Evolutionary conservation across 176 grass and related monocot genomes (phyloP), one percentile per base, ranked within the genome.

Genomic region (Stipa capillata): DNA sequence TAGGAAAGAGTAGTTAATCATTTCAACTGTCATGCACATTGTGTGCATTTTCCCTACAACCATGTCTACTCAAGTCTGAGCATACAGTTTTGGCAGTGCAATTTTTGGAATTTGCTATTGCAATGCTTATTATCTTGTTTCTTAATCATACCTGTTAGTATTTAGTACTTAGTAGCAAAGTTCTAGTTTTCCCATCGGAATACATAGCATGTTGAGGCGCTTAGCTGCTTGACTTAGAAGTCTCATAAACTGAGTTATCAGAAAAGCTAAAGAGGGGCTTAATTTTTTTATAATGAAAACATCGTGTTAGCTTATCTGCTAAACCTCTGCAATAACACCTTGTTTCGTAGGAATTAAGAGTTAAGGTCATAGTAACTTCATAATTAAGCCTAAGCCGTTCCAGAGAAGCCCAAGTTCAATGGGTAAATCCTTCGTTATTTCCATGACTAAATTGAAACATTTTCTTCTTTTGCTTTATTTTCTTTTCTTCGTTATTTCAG

Each of bases 21-120:
- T 81, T 81, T 81, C 55, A 8, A 81, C 66, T 28, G 20, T 3
- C 79, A 49, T 69, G 52, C 87, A 76, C 53, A 63, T 48, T 69
- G 43, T 80, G 75, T 66, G 66, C 68, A 52, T 59, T 74, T 83
- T 51, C 27, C 40, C 14, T 48, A 61, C 60, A 82, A n/a, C 13
- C 51, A 82, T 77, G 62, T 47, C 18, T 75, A 82, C 50, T 45
- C 50, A 67, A 80, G 87, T 42, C 18, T 18, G 68, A 77, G n/a
- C 74, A 60, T 67, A 88, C 71, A 47, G 21, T 54, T 81, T 36
- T 81, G 39, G 21, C 45, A 42, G 47, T 87, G 44, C 83, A 72
- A 72, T 72, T 85, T 73, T 28, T 54, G 25, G 65, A 72, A 24
- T 21, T 33, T 79, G 36, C 11, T 29, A 7, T 75, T 45, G 51